Base-by-base conservation (phyloP, 148 eudicot genomes). In the Fagopyrum tataricum region DNA sequence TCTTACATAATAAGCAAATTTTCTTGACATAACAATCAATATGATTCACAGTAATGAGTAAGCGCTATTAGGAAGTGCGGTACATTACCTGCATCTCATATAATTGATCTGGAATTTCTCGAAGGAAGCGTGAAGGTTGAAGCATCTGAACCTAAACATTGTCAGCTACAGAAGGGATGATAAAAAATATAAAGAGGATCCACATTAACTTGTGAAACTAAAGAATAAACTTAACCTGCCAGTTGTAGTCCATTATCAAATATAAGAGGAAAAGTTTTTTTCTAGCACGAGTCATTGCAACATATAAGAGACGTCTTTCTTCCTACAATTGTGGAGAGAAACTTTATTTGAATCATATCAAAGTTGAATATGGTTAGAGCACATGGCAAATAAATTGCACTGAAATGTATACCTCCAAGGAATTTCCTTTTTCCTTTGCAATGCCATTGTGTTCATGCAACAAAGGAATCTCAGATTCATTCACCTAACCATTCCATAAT, bases 231-330 rank as follows among this genome's bases (percentile, higher is more conserved):
- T 62, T 62, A 68, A 94, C 98, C 98, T 91, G 98, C 97, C 97
- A 94, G 84, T 84, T 87, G 73, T 96, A 86, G 81, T 94, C 96
- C 89, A 85, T 85, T 48, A 87, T 74, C 67, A 91, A 84, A 75
- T 94, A 81, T 67, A 88, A 84, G 40, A 94, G 84, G 79, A 82
- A 86, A 77, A 94, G 92, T 75, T 89, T 94, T 74, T 85, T 89
- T 52, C 93, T 82, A 72, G 98, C 97, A 78, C 98, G 97, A 78
- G 98, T 91, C 95, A 94, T 91, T n/a, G 96, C 98, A 61, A 94
- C 98, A 76, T 91, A 94, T 61, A 94, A 75, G 72, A 94, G 82
- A 71, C 97, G 95, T 73, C 97, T 75, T 80, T 94, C 98, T 76
- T 94, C 98, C 98, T 93, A 72, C 7, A 70, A 40, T 73, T 18